Evolutionary conservation across 495 filamentous ascomycete genomes (phyloP).

Genomic region (Daldinia loculata): DNA sequence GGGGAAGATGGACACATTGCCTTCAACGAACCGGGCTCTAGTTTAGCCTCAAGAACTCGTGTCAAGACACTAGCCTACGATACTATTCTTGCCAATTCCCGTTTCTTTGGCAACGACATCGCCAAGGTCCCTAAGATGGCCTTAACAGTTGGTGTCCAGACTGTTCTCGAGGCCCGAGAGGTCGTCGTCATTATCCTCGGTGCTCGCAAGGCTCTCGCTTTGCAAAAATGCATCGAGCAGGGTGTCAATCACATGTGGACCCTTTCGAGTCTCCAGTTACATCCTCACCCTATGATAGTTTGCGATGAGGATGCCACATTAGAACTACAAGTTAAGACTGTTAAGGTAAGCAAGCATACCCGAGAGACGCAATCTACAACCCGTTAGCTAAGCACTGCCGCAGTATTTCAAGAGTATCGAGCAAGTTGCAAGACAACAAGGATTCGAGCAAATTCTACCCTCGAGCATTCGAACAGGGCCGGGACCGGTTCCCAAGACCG

Average conservation of each 20-base stretch:
- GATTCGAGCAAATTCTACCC: slow-evolving; percentile 68
- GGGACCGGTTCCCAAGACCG: slow-evolving; percentile 40
- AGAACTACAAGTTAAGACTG: slow-evolving; percentile 86
- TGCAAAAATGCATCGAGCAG: slow-evolving; percentile 82
- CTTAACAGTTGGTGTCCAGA: slow-evolving; percentile 87
- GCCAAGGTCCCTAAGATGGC: slow-evolving; percentile 81
- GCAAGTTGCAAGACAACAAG: slow-evolving; percentile 62
- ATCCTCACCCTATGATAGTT: slow-evolving; percentile 80
- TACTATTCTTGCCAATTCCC: slow-evolving; percentile 83
- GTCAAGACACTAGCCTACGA: slow-evolving; percentile 90
- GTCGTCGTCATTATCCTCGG: slow-evolving; percentile 85
- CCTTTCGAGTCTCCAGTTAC: slow-evolving; percentile 78
- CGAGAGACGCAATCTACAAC: background rate
- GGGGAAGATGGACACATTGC: slow-evolving; percentile 89
- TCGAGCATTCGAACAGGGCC: slow-evolving; percentile 55
- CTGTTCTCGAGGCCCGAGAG: slow-evolving; percentile 81
- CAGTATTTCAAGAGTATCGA: slow-evolving; percentile 77
- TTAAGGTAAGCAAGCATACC: slow-evolving; percentile 64
- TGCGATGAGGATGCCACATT: slow-evolving; percentile 87
- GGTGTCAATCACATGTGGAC: slow-evolving; percentile 93
- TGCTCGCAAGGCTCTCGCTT: slow-evolving; percentile 80
- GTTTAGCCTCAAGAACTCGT: slow-evolving; percentile 77
- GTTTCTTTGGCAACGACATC: slow-evolving; percentile 82
- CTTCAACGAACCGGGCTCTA: slow-evolving; percentile 89
- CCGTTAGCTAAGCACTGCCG: slow-evolving; percentile 14